phyloP scores from a whole-genome alignment of 2,329 filamentous ascomycete species.

The Pseudogymnoascus sp. region DNA sequence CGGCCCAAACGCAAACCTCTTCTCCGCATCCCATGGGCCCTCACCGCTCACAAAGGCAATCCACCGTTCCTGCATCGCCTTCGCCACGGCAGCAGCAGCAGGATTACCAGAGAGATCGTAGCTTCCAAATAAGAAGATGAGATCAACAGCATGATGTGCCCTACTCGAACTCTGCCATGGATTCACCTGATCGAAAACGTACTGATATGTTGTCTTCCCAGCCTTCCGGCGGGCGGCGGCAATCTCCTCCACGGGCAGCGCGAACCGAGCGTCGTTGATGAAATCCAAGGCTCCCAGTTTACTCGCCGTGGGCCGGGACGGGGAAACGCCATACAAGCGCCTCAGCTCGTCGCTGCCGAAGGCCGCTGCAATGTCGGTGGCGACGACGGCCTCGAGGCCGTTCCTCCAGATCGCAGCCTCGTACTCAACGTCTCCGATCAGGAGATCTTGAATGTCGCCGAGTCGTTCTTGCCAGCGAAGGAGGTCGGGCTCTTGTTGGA shows the following conservation, averaged over 20 bases:
- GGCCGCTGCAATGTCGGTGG: conserved; percentile 27
- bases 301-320: conserved; percentile 31
- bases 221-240: conserved; percentile 13
- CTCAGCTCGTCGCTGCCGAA: conserved; percentile 30
- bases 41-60: conserved; percentile 30
- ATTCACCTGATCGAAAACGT: conserved; percentile 37
- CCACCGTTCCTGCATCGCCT: conserved; percentile 34
- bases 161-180: conserved; percentile 39
- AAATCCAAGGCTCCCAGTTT: conserved; percentile 34
- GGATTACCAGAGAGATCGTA: conserved; percentile 30
- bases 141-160: conserved; percentile 39
- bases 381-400: conserved; percentile 31
- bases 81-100: conserved; percentile 27
- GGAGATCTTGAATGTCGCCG: conserved; percentile 24
- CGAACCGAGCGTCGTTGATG: conserved; percentile 28
- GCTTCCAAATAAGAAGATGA: conserved; percentile 36
- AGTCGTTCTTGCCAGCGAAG: conserved; percentile 32
- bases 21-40: conserved; percentile 29
- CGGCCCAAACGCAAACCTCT: conserved; percentile 33
- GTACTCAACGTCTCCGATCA: conserved; percentile 36
- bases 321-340: conserved; percentile 33
- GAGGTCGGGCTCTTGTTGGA: conserved; percentile 32
- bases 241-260: conserved; percentile 22
- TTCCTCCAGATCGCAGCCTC: conserved; percentile 39
- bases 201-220: conserved; percentile 30